These are phyloP conservation scores for Brassica rapa DNA, from an alignment of 345 rosid genomes.

Conservation along the genomic window DNA sequence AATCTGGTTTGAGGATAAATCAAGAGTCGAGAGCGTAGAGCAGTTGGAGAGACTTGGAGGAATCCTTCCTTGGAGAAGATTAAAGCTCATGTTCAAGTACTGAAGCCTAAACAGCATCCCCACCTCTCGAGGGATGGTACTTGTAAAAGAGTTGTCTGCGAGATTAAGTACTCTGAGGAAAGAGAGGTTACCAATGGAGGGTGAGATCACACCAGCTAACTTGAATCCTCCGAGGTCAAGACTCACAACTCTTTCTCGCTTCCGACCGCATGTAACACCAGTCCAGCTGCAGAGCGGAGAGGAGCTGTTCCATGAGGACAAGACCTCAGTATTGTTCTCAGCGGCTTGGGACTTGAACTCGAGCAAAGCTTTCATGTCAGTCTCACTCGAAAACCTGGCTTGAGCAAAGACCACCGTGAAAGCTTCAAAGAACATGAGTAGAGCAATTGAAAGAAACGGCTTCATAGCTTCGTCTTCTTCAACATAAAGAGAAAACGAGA, in stretches of 20 bases:
- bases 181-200: conserved; percentile 44
- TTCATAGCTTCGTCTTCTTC: conserved; percentile 21
- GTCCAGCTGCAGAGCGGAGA: conserved; percentile 33
- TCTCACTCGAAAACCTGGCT: conserved; percentile 28
- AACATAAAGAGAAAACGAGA: neutral
- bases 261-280: conserved; percentile 33
- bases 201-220: conserved; percentile 32
- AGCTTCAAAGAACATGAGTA: conserved; percentile 4
- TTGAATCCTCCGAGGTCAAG: conserved; percentile 32
- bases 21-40: conserved; percentile 24
- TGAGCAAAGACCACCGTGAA: neutral
- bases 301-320: conserved; percentile 35
- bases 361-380: conserved; percentile 30
- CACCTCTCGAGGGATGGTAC: conserved; percentile 29
- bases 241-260: conserved; percentile 27
- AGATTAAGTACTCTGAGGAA: conserved; percentile 38
- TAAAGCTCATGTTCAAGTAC: conserved; percentile 28
- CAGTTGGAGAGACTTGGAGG: conserved; percentile 27
- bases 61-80: conserved; percentile 34
- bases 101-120: conserved; percentile 31
- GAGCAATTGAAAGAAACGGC: conserved; percentile 27
- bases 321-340: conserved; percentile 20
- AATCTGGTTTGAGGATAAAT: conserved; percentile 24
- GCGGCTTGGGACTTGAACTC: conserved; percentile 37
- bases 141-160: conserved; percentile 28